A percentile compares a stretch with the other conserved stretches of the same genome.
These are phyloP conservation scores for Middelhovenomyces tepae DNA, from an alignment of 805 yeast species.

Conservation along the genomic window DNA sequence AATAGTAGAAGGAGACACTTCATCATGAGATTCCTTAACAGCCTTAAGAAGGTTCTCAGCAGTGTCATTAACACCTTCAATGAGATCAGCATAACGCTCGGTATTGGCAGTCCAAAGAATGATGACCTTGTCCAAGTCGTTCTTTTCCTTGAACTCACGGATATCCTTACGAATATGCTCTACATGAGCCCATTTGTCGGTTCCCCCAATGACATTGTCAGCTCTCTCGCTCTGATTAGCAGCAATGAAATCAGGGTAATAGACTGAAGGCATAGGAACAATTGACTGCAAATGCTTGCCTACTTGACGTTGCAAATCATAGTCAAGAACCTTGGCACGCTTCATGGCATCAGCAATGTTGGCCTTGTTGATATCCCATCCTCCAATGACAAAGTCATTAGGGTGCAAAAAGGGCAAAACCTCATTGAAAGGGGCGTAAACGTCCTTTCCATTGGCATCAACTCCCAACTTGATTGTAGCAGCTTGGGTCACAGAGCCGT, in stretches of 20 bases:
- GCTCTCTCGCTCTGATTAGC: constrained; percentile 91
- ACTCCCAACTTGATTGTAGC: constrained; percentile 86
- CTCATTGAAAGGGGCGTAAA: constrained; percentile 86
- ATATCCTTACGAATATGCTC: constrained; percentile 81
- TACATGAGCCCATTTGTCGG: constrained; percentile 82
- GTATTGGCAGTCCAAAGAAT: constrained; percentile 97
- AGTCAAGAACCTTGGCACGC: constrained; percentile 81
- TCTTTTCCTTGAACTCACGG: constrained; percentile 59
- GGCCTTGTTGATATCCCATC: constrained; percentile 84
- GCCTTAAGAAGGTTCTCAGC: constrained; percentile 68
- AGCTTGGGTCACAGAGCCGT: constrained; percentile 90
- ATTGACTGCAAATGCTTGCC: constrained; percentile 50
- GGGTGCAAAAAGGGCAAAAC: constrained; percentile 84
- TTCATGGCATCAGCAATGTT: constrained; percentile 70
- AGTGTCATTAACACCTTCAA: constrained; percentile 78
- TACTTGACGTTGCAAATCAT: constrained; percentile 71
- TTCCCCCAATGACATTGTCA: constrained; percentile 66
- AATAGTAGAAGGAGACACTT: constrained; percentile 86
- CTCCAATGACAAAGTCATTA: constrained; percentile 80
- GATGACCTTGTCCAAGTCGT: constrained; percentile 75
- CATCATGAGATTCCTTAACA: constrained; percentile 70
- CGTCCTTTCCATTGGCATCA: constrained; percentile 72
- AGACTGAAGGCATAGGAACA: constrained; percentile 73
- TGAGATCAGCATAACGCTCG: constrained; percentile 77
- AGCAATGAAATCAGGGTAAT: constrained; percentile 95